Percentiles rank a stretch among this genome's conserved stretches.
These are phyloP conservation scores for Diplogelasinospora grovesii DNA, from an alignment of 495 filamentous ascomycete species.

Conservation along the genomic window DNA sequence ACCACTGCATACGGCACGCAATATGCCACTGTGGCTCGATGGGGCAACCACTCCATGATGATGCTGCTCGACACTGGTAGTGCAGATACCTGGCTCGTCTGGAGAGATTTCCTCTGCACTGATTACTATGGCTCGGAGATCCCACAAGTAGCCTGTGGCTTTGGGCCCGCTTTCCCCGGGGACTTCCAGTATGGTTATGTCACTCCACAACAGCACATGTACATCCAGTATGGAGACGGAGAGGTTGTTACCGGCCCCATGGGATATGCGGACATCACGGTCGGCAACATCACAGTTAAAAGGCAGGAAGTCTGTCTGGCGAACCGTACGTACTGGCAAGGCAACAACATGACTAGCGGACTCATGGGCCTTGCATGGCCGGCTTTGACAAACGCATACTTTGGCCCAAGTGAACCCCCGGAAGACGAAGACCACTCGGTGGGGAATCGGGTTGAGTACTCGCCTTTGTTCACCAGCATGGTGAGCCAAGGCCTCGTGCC, in stretches of 20 bases:
- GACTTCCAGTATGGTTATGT: constrained; percentile 21
- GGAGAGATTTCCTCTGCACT: constrained; percentile 20
- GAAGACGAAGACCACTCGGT: constrained; percentile 25
- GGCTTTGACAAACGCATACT: constrained; percentile 40
- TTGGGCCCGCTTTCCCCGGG: constrained; percentile 15
- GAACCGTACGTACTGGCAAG: constrained; percentile 37
- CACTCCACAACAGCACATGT: constrained; percentile 43
- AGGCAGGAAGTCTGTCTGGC: constrained; percentile 41
- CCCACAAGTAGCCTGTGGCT: constrained; percentile 21
- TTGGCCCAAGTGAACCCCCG: constrained; percentile 19
- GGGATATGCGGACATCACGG: constrained; percentile 48
- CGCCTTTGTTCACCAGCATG: constrained; percentile 53
- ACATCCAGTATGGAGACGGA: constrained; percentile 53
- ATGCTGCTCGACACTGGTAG: constrained; percentile 59
- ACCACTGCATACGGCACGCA: constrained; percentile 32
- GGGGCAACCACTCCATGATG: constrained; percentile 18
- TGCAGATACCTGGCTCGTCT: constrained; percentile 52
- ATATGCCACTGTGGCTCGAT: constrained; percentile 29
- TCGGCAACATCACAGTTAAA: constrained; percentile 48
- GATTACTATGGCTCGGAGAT: constrained; percentile 17
- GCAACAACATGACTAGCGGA: constrained; percentile 44
- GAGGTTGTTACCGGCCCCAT: constrained; percentile 50
- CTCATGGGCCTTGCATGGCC: constrained; percentile 59
- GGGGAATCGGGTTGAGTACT: constrained; percentile 38
- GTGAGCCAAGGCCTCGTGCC: constrained; percentile 43